Percentiles rank a stretch among this genome's conserved stretches.
Evolutionary conservation across 768 basidiomycete species (phyloP).

Genomic region (Glaciozyma antarctica): DNA sequence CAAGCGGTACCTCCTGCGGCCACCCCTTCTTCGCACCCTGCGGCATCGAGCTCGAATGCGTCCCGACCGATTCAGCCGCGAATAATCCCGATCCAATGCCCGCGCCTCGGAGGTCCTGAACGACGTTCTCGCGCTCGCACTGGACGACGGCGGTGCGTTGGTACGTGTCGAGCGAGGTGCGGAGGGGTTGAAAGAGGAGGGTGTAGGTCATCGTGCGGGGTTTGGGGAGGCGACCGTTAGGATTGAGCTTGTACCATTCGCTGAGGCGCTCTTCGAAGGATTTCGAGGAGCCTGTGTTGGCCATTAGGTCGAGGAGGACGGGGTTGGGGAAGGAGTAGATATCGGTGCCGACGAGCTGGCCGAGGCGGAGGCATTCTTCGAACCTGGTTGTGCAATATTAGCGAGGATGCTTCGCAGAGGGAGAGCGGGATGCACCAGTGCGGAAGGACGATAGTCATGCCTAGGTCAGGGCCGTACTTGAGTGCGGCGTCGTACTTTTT

Average conservation of each 20-base stretch:
- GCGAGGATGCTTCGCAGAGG: neutral
- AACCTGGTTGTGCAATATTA: constrained; percentile 37
- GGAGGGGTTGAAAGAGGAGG: neutral
- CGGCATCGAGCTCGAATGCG: neutral
- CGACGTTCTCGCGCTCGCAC: too few species aligned
- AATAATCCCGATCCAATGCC: neutral
- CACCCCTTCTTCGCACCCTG: neutral
- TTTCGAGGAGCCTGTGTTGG: neutral
- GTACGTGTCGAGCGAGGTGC: neutral
- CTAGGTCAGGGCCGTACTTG: constrained; percentile 38
- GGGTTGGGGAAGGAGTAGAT: constrained; percentile 54
- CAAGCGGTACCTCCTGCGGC: neutral
- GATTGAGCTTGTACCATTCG: neutral
- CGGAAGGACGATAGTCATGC: constrained; percentile 64
- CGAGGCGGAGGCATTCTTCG: constrained; percentile 50
- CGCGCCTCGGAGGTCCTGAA: neutral
- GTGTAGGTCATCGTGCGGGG: neutral
- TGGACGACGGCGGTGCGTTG: neutral
- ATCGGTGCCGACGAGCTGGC: constrained; percentile 32
- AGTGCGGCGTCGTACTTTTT: constrained; percentile 52
- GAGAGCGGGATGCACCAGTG: constrained; percentile 54
- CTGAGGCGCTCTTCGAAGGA: constrained; percentile 1
- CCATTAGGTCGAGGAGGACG: constrained; percentile 41
- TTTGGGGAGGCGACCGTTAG: neutral
- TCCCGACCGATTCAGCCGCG: neutral